These are phyloP conservation scores for Zhuliangozyma blackwelliae DNA, from an alignment of 1,139 yeast genomes.

Conservation along the genomic window DNA sequence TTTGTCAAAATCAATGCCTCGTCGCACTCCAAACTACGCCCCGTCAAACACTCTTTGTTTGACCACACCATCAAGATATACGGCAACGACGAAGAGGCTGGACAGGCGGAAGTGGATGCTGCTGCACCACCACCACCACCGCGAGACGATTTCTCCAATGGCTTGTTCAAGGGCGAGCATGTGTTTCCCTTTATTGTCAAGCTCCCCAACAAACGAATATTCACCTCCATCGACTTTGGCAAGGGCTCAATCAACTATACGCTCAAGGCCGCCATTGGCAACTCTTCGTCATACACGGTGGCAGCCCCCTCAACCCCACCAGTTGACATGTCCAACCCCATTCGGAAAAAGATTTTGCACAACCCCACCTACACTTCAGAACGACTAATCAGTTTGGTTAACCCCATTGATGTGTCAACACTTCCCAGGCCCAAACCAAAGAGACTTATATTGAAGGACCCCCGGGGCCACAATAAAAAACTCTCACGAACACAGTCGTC, in stretches of 20 bases:
- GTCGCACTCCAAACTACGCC: conserved; percentile 49
- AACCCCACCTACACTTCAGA: conserved; percentile 44
- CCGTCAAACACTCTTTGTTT: conserved; percentile 51
- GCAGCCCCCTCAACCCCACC: conserved; percentile 5
- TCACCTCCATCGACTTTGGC: conserved; percentile 77
- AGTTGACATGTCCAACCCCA: conserved; percentile 2
- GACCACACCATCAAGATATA: conserved; percentile 65
- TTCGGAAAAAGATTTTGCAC: conserved; percentile 14
- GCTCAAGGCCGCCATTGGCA: conserved; percentile 54
- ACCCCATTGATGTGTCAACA: conserved; percentile 68
- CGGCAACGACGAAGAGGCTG: conserved; percentile 35
- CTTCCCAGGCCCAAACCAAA: conserved; percentile 69
- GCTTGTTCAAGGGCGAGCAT: conserved; percentile 76
- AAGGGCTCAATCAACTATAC: conserved; percentile 75
- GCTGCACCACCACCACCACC: too few species aligned
- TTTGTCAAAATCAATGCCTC: conserved; percentile 51
- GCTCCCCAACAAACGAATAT: conserved; percentile 66
- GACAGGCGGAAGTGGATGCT: not conserved
- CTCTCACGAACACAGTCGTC: conserved; percentile 47
- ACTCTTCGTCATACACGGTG: conserved; percentile 11
- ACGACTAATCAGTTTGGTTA: conserved; percentile 54
- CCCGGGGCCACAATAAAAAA: conserved; percentile 28
- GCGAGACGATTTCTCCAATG: conserved; percentile 32
- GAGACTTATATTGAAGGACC: conserved; percentile 53
- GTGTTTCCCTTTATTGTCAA: conserved; percentile 80